A percentile compares a stretch with the other conserved stretches of the same genome.
These are phyloP conservation scores for Babesia sp. DNA, from an alignment of 169 alveolate species.

Conservation along the genomic window DNA sequence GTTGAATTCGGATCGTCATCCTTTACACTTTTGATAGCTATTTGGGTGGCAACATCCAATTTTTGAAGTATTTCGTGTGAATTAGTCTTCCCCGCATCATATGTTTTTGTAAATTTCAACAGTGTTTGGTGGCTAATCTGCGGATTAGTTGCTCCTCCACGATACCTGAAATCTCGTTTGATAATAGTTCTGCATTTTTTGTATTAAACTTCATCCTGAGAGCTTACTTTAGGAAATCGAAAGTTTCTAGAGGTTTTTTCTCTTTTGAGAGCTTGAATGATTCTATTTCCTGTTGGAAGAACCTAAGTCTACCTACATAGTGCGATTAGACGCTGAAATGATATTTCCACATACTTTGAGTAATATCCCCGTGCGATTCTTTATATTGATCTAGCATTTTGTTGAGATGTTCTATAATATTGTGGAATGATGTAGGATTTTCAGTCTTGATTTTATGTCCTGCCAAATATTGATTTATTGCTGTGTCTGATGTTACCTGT, in stretches of 20 bases:
- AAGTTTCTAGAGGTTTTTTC: constrained; percentile 35
- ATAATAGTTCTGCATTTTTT: constrained; percentile 6
- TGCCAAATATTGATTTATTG: background rate
- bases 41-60: background rate
- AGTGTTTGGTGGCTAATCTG: constrained; percentile 20
- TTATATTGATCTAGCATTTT: constrained; percentile 36
- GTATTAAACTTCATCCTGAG: too few species aligned
- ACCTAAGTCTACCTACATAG: constrained; percentile 11
- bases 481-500: background rate
- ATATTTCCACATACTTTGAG: constrained; percentile 10
- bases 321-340: background rate
- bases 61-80: constrained; percentile 11
- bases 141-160: constrained; percentile 7
- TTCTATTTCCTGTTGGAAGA: constrained; percentile 32
- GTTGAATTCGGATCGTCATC: constrained; percentile 25
- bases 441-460: constrained; percentile 35
- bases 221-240: constrained; percentile 38
- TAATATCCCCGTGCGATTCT: constrained; percentile 35
- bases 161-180: constrained; percentile 29
- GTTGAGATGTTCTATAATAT: constrained; percentile 21
- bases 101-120: constrained; percentile 17
- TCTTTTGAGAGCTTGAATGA: constrained; percentile 31
- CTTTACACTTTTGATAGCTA: background rate
- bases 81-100: background rate
- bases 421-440: constrained; percentile 4